Evolutionary conservation across 345 rosid species (phyloP).

Genomic region (Combretum micranthum): DNA sequence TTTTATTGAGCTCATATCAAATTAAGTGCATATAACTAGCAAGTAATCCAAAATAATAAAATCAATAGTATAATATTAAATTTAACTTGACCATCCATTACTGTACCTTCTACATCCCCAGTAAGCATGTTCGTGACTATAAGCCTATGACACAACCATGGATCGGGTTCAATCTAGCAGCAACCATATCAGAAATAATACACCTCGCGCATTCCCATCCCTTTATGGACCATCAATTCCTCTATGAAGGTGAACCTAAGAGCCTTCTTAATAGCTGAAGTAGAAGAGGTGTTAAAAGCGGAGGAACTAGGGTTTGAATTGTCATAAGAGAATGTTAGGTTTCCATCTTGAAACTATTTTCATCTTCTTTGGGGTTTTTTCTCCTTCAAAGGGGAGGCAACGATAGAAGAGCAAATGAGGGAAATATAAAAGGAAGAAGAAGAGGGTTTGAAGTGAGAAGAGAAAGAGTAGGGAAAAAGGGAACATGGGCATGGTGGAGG

Average conservation of each 20-base stretch:
- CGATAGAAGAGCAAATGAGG: slow-evolving; percentile 14
- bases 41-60: too few relatives aligned
- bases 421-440: too few relatives aligned
- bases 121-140: slow-evolving; percentile 59
- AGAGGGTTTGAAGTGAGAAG: slow-evolving; percentile 9
- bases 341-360: slow-evolving; percentile 8
- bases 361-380: slow-evolving; percentile 22
- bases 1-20: too few relatives aligned
- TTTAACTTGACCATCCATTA: slow-evolving; percentile 14
- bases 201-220: slow-evolving; percentile 59
- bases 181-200: slow-evolving; percentile 95
- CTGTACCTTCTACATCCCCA: slow-evolving; percentile 88
- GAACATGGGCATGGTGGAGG: slow-evolving; percentile 12
- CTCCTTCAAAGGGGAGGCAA: slow-evolving; percentile 19
- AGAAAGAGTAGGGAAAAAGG: not conserved
- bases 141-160: slow-evolving; percentile 84
- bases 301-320: slow-evolving; percentile 19
- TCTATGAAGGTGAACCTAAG: slow-evolving; percentile 89
- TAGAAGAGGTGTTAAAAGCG: slow-evolving; percentile 3
- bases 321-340: slow-evolving; percentile 6
- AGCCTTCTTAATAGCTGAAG: slow-evolving; percentile 58
- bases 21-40: too few relatives aligned
- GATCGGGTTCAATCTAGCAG: slow-evolving; percentile 82
- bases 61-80: too few relatives aligned
- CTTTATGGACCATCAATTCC: slow-evolving; percentile 87